These are phyloP conservation scores for Halophytophthora polymorphica DNA, from an alignment of 352 stramenopile species.

Conservation along the genomic window DNA sequence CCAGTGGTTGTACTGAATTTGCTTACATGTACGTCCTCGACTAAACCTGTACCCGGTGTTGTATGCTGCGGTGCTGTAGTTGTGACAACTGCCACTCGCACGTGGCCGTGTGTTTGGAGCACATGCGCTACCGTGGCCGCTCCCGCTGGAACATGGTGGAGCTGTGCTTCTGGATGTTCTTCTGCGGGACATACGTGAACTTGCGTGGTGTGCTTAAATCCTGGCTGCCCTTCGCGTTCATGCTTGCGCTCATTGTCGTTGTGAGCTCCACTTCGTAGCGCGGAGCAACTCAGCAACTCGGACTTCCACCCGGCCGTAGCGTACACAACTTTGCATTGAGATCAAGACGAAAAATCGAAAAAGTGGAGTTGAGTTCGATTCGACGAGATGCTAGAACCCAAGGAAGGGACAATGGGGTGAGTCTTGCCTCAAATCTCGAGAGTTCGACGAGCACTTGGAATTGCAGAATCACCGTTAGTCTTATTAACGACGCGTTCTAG, in stretches of 20 bases:
- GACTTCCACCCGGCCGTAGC: no score
- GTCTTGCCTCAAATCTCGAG: no score
- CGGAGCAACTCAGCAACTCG: no score
- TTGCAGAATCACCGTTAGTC: neutral
- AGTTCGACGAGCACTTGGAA: no score
- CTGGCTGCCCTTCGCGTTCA: conserved; percentile 30
- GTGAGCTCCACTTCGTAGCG: conserved; percentile 15
- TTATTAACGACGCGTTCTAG: conserved; percentile 13
- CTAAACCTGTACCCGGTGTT: neutral
- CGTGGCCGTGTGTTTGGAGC: conserved; percentile 83
- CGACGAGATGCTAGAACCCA: no score
- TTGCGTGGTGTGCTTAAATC: conserved; percentile 31
- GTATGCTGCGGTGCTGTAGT: conserved; percentile 12
- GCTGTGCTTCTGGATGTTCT: conserved; percentile 83
- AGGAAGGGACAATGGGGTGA: no score
- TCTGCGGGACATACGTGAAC: conserved; percentile 56
- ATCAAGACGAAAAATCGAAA: no score
- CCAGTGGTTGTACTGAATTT: neutral
- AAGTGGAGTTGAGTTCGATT: no score
- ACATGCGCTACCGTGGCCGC: conserved; percentile 46
- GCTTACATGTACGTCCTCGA: neutral
- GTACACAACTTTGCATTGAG: no score
- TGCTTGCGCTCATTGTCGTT: conserved; percentile 25
- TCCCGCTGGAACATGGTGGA: conserved; percentile 77
- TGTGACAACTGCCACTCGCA: conserved; percentile 98